Evolutionary conservation across 495 filamentous ascomycete species (phyloP).

Genomic region (Xanthoparmelia taractica): DNA sequence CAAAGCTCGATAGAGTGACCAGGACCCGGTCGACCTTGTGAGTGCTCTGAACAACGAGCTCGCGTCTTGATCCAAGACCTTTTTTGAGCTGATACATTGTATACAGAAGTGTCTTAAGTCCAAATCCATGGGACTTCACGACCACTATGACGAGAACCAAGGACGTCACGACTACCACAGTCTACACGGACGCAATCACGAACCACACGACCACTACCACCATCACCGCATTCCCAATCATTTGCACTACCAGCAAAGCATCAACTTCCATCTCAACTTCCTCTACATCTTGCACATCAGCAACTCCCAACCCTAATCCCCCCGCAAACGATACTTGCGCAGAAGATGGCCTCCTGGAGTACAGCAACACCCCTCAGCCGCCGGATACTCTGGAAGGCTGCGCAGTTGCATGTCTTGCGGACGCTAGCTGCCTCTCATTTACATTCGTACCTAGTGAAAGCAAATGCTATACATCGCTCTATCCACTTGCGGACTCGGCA

Average conservation of each 20-base stretch:
- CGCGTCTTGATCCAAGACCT: not conserved
- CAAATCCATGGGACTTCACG: not conserved
- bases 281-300: not conserved
- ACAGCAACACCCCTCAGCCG: not conserved
- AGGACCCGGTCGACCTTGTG: not conserved
- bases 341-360: not conserved
- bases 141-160: not conserved
- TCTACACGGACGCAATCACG: not conserved
- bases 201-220: not conserved
- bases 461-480: not conserved
- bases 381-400: not conserved
- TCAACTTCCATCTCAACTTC: not conserved
- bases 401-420: not conserved
- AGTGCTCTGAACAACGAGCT: not conserved
- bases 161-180: not conserved
- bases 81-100: not conserved
- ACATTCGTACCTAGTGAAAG: not conserved
- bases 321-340: not conserved
- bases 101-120: not conserved
- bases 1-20: not conserved
- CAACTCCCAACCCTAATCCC: not conserved
- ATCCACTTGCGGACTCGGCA: not conserved
- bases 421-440: not conserved
- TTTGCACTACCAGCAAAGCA: not conserved
- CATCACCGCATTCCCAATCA: not conserved